Percentiles rank a stretch among this genome's conserved stretches.
Evolutionary conservation across 768 basidiomycete genomes (phyloP).

Genomic region (Mycena galericulata): DNA sequence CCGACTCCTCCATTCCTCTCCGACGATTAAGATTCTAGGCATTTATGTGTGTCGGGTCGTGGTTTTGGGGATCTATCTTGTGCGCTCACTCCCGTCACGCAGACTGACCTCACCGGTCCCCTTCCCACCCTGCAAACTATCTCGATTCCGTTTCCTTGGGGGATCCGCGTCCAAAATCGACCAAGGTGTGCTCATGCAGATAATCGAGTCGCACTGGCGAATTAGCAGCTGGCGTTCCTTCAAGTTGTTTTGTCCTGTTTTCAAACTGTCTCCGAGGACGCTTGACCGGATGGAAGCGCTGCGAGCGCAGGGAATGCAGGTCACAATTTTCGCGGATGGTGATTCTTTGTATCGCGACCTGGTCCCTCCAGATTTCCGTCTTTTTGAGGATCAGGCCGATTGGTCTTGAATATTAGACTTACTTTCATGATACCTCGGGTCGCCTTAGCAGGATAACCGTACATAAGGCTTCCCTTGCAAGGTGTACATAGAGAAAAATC

Average conservation of each 20-base stretch:
- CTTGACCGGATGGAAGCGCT: constrained; percentile 3
- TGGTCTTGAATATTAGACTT: too few species aligned
- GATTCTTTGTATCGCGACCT: neutral
- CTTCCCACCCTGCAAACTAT: neutral
- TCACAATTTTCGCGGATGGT: neutral
- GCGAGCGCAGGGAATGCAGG: constrained; percentile 1
- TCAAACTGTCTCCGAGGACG: neutral
- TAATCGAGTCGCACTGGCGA: neutral
- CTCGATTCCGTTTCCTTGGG: neutral
- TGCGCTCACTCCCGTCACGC: neutral
- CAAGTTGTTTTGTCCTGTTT: neutral
- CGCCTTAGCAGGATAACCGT: too few species aligned
- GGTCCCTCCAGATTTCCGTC: neutral
- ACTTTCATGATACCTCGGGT: too few species aligned
- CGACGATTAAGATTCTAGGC: constrained; percentile 3
- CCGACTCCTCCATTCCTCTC: constrained; percentile 1
- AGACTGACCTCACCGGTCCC: neutral
- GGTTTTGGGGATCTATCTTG: neutral
- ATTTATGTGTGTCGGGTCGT: neutral
- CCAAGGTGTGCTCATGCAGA: neutral
- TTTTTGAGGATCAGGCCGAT: neutral
- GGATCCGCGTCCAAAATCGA: neutral
- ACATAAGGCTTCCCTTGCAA: too few species aligned
- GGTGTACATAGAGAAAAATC: too few species aligned
- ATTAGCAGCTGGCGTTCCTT: neutral